Conservation (phyloP, 257 asterid genomes). For the Rhazya stricta region DNA sequence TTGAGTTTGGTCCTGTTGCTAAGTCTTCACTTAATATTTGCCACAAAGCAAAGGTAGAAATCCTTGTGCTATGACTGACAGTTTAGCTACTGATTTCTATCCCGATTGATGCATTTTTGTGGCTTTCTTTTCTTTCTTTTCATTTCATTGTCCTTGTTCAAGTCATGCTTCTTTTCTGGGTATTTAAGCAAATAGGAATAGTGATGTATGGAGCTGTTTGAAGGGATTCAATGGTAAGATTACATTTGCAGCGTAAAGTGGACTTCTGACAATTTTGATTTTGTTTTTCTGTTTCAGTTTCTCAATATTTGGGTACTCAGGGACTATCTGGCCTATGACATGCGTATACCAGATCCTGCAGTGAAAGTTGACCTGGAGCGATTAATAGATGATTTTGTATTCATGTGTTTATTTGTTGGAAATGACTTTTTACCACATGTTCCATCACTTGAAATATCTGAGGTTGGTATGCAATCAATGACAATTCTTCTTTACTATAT, state of each 20-base stretch:
- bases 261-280: neutral
- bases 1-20: neutral
- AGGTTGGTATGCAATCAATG: conserved; percentile 41
- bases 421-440: conserved; percentile 69
- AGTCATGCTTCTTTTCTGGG: neutral
- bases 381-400: conserved; percentile 57
- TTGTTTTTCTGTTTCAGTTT: conserved; percentile 33
- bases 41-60: neutral
- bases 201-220: neutral
- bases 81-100: neutral
- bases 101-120: neutral
- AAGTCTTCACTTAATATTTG: neutral
- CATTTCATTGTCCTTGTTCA: neutral
- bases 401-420: conserved; percentile 63
- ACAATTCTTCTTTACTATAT: neutral
- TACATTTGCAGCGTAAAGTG: neutral
- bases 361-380: conserved; percentile 45
- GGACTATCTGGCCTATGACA: conserved; percentile 43
- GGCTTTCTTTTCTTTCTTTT: neutral
- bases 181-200: neutral
- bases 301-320: conserved; percentile 56
- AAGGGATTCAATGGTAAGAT: neutral
- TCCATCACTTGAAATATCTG: conserved; percentile 56
- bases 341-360: conserved; percentile 37
- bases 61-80: neutral